phyloP scores from a whole-genome alignment of 208 protist genomes.

The Leishmania amazonensis region DNA sequence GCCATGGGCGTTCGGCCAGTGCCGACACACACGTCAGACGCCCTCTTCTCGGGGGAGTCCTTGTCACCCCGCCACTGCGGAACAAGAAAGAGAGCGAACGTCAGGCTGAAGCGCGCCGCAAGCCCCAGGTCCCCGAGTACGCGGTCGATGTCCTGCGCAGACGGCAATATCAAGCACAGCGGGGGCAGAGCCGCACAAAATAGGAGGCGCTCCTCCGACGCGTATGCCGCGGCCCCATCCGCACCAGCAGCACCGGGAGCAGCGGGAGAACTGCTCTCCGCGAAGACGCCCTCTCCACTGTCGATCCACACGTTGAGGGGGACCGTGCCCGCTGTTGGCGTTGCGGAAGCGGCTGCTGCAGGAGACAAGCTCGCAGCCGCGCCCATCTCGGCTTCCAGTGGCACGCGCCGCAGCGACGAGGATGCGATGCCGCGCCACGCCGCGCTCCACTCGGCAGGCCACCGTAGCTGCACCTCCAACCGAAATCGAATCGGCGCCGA shows the following conservation, averaged over 20 bases:
- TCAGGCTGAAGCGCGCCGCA: conserved; percentile 10
- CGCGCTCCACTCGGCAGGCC: conserved; percentile 19
- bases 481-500: conserved; percentile 4
- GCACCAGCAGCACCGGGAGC: not conserved
- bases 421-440: conserved; percentile 6
- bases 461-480: conserved; percentile 20
- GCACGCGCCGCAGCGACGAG: not conserved
- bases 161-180: conserved; percentile 25
- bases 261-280: not conserved
- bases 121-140: conserved; percentile 18
- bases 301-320: conserved; percentile 12
- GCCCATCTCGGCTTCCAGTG: not conserved
- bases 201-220: not conserved
- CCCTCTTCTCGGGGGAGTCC: not conserved
- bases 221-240: not conserved
- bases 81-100: conserved; percentile 10
- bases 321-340: not conserved
- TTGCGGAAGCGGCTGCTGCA: not conserved
- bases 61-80: not conserved
- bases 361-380: not conserved
- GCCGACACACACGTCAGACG: conserved; percentile 12
- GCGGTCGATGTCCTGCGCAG: conserved; percentile 14
- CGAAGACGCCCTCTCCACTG: conserved; percentile 4
- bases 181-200: not conserved
- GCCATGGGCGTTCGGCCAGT: conserved; percentile 9